Evolutionary conservation across 176 grass and related monocot genomes (phyloP).

Genomic region (Olyra latifolia): DNA sequence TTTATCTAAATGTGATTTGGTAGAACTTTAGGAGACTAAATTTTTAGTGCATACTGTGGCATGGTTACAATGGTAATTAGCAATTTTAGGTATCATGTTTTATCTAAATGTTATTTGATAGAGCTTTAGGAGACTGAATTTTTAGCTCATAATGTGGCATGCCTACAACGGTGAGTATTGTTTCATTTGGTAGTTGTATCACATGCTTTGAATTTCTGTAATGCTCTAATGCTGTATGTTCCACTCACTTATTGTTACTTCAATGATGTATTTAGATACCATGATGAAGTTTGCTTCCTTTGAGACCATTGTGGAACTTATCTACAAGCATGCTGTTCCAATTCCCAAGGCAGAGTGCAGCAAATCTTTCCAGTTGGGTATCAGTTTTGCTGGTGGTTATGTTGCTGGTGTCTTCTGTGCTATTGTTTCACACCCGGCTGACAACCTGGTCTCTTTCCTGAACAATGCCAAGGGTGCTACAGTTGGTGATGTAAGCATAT

Average conservation of each 20-base stretch:
- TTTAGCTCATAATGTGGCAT: background rate
- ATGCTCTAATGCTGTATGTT: background rate
- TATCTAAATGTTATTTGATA: background rate
- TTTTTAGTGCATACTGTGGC: background rate
- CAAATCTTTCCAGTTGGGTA: conserved; percentile 69
- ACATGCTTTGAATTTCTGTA: conserved; percentile 21
- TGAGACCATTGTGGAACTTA: conserved; percentile 76
- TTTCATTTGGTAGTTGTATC: background rate
- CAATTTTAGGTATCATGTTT: background rate
- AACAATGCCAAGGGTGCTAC: conserved; percentile 98
- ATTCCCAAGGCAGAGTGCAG: conserved; percentile 77
- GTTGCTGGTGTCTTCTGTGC: conserved; percentile 94
- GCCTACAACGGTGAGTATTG: background rate
- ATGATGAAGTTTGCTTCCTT: conserved; percentile 99
- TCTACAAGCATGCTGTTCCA: conserved; percentile 85
- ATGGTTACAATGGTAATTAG: background rate
- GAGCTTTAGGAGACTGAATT: background rate
- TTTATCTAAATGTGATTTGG: background rate
- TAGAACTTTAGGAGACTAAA: background rate
- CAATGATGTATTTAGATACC: conserved; percentile 59
- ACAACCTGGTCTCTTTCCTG: conserved; percentile 91
- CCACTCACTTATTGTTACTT: background rate
- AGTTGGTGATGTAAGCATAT: conserved; percentile 73
- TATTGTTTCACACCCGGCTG: conserved; percentile 88
- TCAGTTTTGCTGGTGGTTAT: conserved; percentile 86